Conservation (phyloP, 495 filamentous ascomycete species). For the Penicillium subrubescens region DNA sequence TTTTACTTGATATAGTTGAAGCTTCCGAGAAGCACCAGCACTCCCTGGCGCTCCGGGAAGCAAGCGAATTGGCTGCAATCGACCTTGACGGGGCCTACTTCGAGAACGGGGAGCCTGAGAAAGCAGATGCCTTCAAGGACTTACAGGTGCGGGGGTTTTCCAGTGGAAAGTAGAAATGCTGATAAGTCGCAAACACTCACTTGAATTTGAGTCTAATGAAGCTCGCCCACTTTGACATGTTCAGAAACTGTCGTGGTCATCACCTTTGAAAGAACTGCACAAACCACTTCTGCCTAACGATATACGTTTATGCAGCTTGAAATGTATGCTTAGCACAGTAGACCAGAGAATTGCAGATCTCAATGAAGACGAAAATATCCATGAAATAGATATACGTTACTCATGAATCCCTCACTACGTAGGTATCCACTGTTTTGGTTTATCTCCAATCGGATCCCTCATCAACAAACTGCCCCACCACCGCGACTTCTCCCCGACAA, state of each 20-base stretch:
- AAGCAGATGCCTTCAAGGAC: not conserved
- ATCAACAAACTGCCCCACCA: conserved; percentile 7
- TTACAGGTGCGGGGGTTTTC: not conserved
- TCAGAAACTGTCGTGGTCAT: too few relatives aligned
- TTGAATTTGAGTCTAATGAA: not conserved
- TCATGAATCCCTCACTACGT: too few relatives aligned
- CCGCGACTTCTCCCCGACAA: conserved; percentile 3
- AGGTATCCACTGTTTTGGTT: conserved; percentile 2
- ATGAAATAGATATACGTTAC: too few relatives aligned
- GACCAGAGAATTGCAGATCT: too few relatives aligned
- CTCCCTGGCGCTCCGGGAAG: not conserved
- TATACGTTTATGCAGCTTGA: too few relatives aligned
- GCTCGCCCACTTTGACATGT: not conserved
- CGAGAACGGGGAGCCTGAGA: not conserved
- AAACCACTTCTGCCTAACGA: too few relatives aligned
- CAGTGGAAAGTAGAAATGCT: not conserved
- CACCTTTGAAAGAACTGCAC: too few relatives aligned
- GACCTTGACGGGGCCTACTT: not conserved
- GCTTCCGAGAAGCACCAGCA: not conserved
- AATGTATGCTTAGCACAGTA: too few relatives aligned
- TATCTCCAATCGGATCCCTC: conserved; percentile 7
- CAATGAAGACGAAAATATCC: too few relatives aligned
- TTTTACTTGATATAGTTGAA: not conserved
- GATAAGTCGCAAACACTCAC: not conserved
- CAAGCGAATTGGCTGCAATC: not conserved